phyloP scores from a whole-genome alignment of 1,139 yeast genomes.

The Yamadazyma kanchanaburiensis region DNA sequence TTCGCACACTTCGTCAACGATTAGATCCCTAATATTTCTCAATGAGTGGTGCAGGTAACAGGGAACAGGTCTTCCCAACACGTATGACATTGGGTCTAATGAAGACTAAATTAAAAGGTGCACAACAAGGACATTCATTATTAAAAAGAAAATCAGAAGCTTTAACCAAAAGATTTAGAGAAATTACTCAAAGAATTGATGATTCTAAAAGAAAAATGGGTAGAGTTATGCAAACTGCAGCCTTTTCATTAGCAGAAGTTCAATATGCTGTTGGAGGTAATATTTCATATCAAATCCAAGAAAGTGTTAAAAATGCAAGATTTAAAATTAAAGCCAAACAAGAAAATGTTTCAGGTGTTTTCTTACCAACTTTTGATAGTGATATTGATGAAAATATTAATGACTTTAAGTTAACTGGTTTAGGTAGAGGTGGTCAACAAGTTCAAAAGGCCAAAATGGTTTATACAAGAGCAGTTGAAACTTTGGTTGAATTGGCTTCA shows the following conservation, averaged over 20 bases:
- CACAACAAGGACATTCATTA: slow-evolving; percentile 92
- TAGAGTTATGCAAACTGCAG: slow-evolving; percentile 96
- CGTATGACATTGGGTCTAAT: slow-evolving; percentile 94
- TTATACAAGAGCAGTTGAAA: slow-evolving; percentile 92
- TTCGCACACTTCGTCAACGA: no score
- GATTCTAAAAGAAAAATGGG: slow-evolving; percentile 98
- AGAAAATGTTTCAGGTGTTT: slow-evolving; percentile 95
- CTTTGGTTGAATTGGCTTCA: slow-evolving; percentile 92
- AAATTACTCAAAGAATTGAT: slow-evolving; percentile 89
- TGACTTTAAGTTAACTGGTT: slow-evolving; percentile 93
- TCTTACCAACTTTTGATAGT: slow-evolving; percentile 87
- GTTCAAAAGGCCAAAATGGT: slow-evolving; percentile 92
- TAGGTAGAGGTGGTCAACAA: slow-evolving; percentile 98
- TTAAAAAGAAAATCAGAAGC: slow-evolving; percentile 97
- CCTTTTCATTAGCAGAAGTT: slow-evolving; percentile 95
- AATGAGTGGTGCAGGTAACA: slow-evolving; percentile 51
- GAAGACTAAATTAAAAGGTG: slow-evolving; percentile 96
- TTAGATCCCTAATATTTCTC: no score
- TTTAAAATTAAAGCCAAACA: slow-evolving; percentile 89
- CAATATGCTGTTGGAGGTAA: slow-evolving; percentile 96
- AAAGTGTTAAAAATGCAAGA: slow-evolving; percentile 85
- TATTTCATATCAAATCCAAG: slow-evolving; percentile 93
- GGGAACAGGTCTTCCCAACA: slow-evolving; percentile 92
- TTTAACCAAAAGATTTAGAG: slow-evolving; percentile 91
- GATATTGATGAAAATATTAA: slow-evolving; percentile 79